phyloP scores from a whole-genome alignment of 805 yeast species.

The Wickerhamiella azymoides region DNA sequence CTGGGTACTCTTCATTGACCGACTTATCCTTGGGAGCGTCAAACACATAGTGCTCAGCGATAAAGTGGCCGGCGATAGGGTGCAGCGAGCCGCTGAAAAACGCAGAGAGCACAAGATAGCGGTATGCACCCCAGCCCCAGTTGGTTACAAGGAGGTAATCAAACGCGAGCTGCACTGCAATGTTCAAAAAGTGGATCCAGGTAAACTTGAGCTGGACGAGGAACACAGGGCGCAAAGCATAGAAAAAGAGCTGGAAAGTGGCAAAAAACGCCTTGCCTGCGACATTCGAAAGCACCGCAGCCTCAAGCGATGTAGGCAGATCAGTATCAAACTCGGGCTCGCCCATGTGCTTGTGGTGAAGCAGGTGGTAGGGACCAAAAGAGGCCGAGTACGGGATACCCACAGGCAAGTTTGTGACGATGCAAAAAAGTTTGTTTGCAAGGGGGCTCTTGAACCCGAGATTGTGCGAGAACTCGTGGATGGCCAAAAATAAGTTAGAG shows the following conservation, averaged over 20 bases:
- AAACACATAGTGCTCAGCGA: conserved; percentile 83
- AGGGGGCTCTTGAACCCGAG: conserved; percentile 67
- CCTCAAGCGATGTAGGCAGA: conserved; percentile 70
- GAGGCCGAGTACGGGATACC: conserved; percentile 86
- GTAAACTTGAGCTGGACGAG: conserved; percentile 65
- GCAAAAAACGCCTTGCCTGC: conserved; percentile 86
- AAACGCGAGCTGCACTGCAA: conserved; percentile 40
- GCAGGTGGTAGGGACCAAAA: conserved; percentile 78
- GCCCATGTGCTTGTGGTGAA: conserved; percentile 84
- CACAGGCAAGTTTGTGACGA: conserved; percentile 68
- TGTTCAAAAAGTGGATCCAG: conserved; percentile 56
- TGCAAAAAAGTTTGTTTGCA: conserved; percentile 62
- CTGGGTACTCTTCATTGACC: conserved; percentile 31
- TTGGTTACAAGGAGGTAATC: conserved; percentile 43
- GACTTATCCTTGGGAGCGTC: conserved; percentile 20
- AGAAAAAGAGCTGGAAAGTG: conserved; percentile 75
- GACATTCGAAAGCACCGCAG: conserved; percentile 54
- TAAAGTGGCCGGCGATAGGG: conserved; percentile 91
- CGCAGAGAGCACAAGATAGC: conserved; percentile 59
- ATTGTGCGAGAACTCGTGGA: conserved; percentile 80
- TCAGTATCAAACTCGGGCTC: conserved; percentile 77
- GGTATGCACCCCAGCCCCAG: conserved; percentile 53
- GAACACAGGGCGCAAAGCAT: conserved; percentile 83
- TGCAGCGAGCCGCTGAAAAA: conserved; percentile 85
- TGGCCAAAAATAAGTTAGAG: conserved; percentile 74